Evolutionary conservation across 2,329 filamentous ascomycete genomes (phyloP).

Genomic region (Colletotrichum agaves): DNA sequence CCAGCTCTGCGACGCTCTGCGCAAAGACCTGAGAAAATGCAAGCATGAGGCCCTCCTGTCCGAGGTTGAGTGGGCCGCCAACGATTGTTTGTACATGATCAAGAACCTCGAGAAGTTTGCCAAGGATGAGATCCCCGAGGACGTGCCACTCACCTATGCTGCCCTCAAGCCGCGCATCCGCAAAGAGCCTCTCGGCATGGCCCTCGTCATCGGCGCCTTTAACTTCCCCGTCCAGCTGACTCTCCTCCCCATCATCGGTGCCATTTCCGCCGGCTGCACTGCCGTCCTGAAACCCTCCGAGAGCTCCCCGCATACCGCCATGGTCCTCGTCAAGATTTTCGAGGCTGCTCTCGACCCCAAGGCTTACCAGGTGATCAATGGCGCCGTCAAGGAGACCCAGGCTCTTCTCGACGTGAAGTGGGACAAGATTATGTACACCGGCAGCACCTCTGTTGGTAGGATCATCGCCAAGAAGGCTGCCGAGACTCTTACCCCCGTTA

Average conservation of each 20-base stretch:
- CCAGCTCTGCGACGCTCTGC: slow-evolving; percentile 78
- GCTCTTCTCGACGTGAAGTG: slow-evolving; percentile 88
- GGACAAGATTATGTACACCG: slow-evolving; percentile 99
- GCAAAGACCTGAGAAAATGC: slow-evolving; percentile 82
- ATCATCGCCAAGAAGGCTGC: slow-evolving; percentile 93
- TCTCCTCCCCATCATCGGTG: slow-evolving; percentile 83
- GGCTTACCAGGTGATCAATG: slow-evolving; percentile 83
- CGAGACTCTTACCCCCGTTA: slow-evolving; percentile 85
- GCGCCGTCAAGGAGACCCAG: slow-evolving; percentile 81
- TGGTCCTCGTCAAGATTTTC: slow-evolving; percentile 82
- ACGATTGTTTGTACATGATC: slow-evolving; percentile 82
- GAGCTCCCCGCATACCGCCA: slow-evolving; percentile 78
- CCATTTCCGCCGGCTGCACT: slow-evolving; percentile 92
- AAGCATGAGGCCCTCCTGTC: slow-evolving; percentile 77
- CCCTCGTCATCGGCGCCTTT: slow-evolving; percentile 90
- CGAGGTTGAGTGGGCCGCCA: slow-evolving; percentile 82
- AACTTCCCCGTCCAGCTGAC: slow-evolving; percentile 92
- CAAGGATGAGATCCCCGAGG: slow-evolving; percentile 80
- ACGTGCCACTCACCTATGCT: slow-evolving; percentile 75
- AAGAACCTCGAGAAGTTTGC: slow-evolving; percentile 84
- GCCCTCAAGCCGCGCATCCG: slow-evolving; percentile 79
- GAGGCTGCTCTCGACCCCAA: slow-evolving; percentile 79
- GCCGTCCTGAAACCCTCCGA: slow-evolving; percentile 93
- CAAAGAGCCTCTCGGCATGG: slow-evolving; percentile 87
- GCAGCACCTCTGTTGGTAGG: slow-evolving; percentile 79